Evolutionary conservation across 345 rosid genomes (phyloP), one percentile per base, ranked within the genome.

Genomic region (Ailanthus altissimus): DNA sequence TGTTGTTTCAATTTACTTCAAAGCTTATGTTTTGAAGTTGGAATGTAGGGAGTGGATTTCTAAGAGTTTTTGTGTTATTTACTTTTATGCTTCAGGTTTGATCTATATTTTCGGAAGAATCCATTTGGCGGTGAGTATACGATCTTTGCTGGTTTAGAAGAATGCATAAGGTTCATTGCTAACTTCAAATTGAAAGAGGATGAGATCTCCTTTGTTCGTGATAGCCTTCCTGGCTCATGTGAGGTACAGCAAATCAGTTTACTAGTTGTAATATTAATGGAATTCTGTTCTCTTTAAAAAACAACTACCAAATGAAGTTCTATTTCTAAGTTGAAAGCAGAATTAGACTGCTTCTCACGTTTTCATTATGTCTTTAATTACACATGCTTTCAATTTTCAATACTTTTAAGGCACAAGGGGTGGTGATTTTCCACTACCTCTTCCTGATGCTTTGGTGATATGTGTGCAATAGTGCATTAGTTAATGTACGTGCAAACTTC

Each of bases 71-170:
- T 50, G 15, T 50, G 9, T 47, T 18, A 18, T 61, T 69, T 49
- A 26, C 38, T 70, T 16, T 51, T 79, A 72, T 78, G 72, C 66
- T 82, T 45, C 84, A 96, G 99, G 84, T 97, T 94, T 79, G 99
- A 97, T 86, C 77, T 97, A 46, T 97, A 87, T 86, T 94, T 94
- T 75, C 97, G 98, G 77, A 97, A 82, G 92, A 97, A 90, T 78
- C 99, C 98, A 0, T 97, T 97, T 79, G 96, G 96, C 62, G 98
- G 99, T 32, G 99, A 97, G 70, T 97, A 91, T 62, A 92, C 98
- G 0, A 79, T 97, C 32, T 97, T 92, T 86, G 98, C 99, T 60
- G 98, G 99, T 56, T 86, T 97, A 74, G 99, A 94, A 62, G 99
- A 97, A 81, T 97, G 99, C 82, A 88, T 97, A 38, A 88, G 88